Conservation (phyloP, 345 rosid species). For the Eutrema japonicum region DNA sequence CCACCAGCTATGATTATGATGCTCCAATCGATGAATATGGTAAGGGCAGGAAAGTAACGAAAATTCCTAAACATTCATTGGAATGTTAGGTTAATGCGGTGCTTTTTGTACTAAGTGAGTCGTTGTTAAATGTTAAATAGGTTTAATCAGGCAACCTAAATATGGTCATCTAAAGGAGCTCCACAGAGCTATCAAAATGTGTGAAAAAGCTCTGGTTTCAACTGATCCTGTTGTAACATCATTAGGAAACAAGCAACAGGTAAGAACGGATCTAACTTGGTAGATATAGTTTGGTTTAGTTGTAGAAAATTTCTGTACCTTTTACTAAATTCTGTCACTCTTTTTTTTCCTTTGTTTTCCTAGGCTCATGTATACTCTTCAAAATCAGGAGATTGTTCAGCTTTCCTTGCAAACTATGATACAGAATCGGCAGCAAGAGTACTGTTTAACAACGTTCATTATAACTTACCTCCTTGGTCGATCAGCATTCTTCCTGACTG, state of each 20-base stretch:
- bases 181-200: conserved; percentile 93
- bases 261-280: conserved; percentile 21
- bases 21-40: conserved; percentile 99
- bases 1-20: conserved; percentile 97
- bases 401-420: conserved; percentile 95
- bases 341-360: conserved; percentile 27
- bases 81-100: conserved; percentile 1
- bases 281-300: conserved; percentile 10
- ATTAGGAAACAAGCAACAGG: conserved; percentile 88
- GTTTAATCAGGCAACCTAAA: conserved; percentile 94
- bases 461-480: conserved; percentile 98
- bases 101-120: conserved; percentile 34
- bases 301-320: conserved; percentile 4
- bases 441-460: conserved; percentile 92
- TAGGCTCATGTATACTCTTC: conserved; percentile 86
- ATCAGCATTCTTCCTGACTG: conserved; percentile 98
- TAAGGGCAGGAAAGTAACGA: conserved; percentile 38
- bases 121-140: conserved; percentile 44
- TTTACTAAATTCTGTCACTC: conserved; percentile 31
- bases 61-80: not conserved
- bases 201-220: conserved; percentile 80
- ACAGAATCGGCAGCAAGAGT: conserved; percentile 80
- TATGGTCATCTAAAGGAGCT: conserved; percentile 98
- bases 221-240: conserved; percentile 85
- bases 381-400: conserved; percentile 86